Evolutionary conservation across 768 basidiomycete genomes (phyloP), one percentile per base, ranked within the genome.

Genomic region (Hirschioporus abietinus): DNA sequence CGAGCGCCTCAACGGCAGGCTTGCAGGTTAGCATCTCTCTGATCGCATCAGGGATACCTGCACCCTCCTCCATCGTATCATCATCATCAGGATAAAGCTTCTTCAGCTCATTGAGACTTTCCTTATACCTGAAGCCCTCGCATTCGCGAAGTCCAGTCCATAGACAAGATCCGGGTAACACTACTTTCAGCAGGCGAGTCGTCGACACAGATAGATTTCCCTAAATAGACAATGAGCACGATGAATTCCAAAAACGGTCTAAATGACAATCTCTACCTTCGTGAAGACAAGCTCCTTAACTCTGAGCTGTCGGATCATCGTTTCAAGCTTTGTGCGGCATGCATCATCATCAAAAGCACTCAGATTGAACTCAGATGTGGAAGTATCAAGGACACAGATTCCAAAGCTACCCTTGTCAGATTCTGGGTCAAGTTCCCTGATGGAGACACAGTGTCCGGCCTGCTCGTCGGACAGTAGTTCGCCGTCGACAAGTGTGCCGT

Each of bases 301-400:
- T 52, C 95, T 81, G 65, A 98, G 79, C 75, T 96, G 95, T 68
- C 96, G 83, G 79, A 98, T 86, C 71, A 97, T 80, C 0, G 97
- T 99, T 78, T 99, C 97, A 67, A 99, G 77, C 74, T 88, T 91
- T 4, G 97, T 99, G 35, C 94, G 85, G 73, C 92, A 96, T 15
- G 93, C 83, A 74, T 99, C 97, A 71, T 99, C 97, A 66, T 91
- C 86, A 75, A 99, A 97, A 0, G 84, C 82, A 65, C 92, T 91
- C 72, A 99, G 74, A 73, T 94, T 90, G 81, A 99, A 99, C 75
- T 96, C 92, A 60, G 94, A 96, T 0, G 97, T 99, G 2, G 97
- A 86, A 67, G 95, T 96, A 75, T 99, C 97, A 71, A 99, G 77
- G 8, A 95, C 88, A 73, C 93, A 96, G 58, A 98, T 78, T 0